These are phyloP conservation scores for Parathielavia appendiculata DNA, from an alignment of 495 filamentous ascomycete species.

Conservation along the genomic window DNA sequence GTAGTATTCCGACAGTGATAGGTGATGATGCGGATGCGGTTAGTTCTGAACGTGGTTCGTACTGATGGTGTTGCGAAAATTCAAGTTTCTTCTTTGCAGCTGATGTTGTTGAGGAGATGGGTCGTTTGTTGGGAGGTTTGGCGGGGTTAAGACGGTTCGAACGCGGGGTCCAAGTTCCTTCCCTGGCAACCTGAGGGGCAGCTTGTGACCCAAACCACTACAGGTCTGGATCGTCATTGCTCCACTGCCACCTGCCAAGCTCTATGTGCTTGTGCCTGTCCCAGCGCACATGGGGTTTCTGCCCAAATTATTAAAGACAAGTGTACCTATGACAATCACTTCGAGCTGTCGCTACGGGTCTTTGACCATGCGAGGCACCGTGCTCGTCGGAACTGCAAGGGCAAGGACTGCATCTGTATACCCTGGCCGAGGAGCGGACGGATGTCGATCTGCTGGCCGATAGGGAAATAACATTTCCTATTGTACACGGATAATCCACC, in stretches of 20 bases:
- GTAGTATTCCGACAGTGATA: constrained; percentile 28
- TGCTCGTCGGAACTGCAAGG: too few relatives aligned
- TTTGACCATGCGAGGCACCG: too few relatives aligned
- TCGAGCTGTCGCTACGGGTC: too few relatives aligned
- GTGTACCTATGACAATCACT: too few relatives aligned
- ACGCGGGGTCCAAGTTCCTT: constrained; percentile 13
- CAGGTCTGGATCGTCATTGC: constrained; percentile 10
- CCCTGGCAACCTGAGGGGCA: neutral
- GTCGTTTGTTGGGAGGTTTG: constrained; percentile 18
- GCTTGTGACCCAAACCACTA: constrained; percentile 5
- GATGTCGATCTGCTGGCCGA: too few relatives aligned
- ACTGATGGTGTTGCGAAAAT: neutral
- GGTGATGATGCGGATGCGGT: constrained; percentile 10
- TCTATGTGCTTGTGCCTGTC: too few relatives aligned
- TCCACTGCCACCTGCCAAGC: neutral
- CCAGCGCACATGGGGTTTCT: neutral
- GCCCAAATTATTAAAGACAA: too few relatives aligned
- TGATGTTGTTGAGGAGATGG: constrained; percentile 14
- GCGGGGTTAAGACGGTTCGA: constrained; percentile 8
- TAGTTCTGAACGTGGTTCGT: neutral
- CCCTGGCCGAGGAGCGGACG: too few relatives aligned
- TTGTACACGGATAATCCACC: too few relatives aligned
- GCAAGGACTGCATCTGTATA: too few relatives aligned
- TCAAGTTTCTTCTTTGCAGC: neutral
- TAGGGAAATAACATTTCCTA: too few relatives aligned